Base-by-base conservation (phyloP, 495 filamentous ascomycete genomes). In the Oidiodendron maius region DNA sequence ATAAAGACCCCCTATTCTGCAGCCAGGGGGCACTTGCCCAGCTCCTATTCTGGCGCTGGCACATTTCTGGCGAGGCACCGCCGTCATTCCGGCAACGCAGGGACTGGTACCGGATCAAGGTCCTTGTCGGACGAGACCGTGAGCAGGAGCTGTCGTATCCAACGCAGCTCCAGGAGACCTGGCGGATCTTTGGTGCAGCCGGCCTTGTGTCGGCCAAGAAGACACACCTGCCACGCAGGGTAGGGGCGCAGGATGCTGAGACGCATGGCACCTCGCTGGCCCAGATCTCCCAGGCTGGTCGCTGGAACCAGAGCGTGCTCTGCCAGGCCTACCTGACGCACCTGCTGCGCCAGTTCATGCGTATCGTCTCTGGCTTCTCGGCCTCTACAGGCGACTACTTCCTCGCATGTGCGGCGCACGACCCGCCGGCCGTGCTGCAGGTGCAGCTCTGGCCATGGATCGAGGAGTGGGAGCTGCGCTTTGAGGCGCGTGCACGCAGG, bases 401-500 rank as follows among this genome's bases (percentile, higher is more conserved):
- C 2, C 44, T 46, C 9, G 26, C 26, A 3, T 9, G 26, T 9
- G 28, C 44, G 8, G 30, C 44, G 4, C 17, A 46, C 15, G 26
- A 46, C n/a, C 44, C 26, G 1, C 26, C 17, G 11, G 22, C 18
- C 26, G 15, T 1, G 1, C 44, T 46, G 13, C 17, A 46, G 16
- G 37, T 35, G 28, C 26, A 46, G 44, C 44, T 46, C 25, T 46
- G 26, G 44, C 44, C 26, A 16, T 46, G 17, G 44, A 37, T 46
- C 9, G 26, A 46, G 9, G 26, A 46, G 2, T 46, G 26, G 26
- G 9, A 46, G 26, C 2, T 9, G 44, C 26, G 21, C 44, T 46
- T 46, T 46, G 17, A 46, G 3, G 44, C 37, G 12, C 37, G 37
- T n/a, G 37, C 37, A 16, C 18, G 37, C 37, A 6, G 37, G 17